Evolutionary conservation across 2,329 filamentous ascomycete species (phyloP).

Genomic region (Lachnellula arida): DNA sequence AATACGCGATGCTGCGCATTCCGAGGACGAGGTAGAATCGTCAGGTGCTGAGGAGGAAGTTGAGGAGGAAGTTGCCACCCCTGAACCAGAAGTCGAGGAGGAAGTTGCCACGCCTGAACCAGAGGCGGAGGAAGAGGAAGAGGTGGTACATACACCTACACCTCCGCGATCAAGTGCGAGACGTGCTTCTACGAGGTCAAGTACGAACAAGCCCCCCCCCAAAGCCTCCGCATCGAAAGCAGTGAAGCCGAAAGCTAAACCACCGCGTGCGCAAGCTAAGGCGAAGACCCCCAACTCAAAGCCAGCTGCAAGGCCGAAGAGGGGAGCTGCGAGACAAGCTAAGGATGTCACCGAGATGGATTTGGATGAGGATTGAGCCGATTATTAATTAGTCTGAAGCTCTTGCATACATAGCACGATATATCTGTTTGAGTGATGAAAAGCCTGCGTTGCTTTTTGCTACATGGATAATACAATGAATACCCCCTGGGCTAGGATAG

Average conservation of each 20-base stretch:
- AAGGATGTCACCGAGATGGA: slow-evolving; percentile 16
- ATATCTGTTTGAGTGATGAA: background rate
- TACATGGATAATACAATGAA: background rate
- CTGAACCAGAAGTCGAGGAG: slow-evolving; percentile 2
- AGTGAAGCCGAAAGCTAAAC: background rate
- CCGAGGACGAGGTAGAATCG: slow-evolving; percentile 27
- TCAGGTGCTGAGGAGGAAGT: slow-evolving; percentile 26
- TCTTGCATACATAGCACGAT: background rate
- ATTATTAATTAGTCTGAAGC: background rate
- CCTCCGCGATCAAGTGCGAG: slow-evolving; percentile 13
- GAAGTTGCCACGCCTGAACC: background rate
- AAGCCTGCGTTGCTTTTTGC: background rate
- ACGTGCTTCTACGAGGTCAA: slow-evolving; percentile 1
- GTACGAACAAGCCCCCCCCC: slow-evolving; percentile 5
- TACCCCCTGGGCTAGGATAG: background rate
- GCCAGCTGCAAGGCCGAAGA: slow-evolving; percentile 8
- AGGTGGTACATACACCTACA: slow-evolving; percentile 16
- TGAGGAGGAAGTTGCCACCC: background rate
- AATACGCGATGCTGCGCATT: background rate
- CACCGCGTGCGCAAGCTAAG: slow-evolving; percentile 6
- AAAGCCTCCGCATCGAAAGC: slow-evolving; percentile 7
- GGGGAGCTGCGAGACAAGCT: slow-evolving; percentile 9
- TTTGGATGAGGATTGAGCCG: background rate
- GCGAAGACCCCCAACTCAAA: background rate
- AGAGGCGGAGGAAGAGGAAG: slow-evolving; percentile 18